Base-by-base conservation (phyloP, 306 rosid genomes). In the Hippophae gyantsensis region DNA sequence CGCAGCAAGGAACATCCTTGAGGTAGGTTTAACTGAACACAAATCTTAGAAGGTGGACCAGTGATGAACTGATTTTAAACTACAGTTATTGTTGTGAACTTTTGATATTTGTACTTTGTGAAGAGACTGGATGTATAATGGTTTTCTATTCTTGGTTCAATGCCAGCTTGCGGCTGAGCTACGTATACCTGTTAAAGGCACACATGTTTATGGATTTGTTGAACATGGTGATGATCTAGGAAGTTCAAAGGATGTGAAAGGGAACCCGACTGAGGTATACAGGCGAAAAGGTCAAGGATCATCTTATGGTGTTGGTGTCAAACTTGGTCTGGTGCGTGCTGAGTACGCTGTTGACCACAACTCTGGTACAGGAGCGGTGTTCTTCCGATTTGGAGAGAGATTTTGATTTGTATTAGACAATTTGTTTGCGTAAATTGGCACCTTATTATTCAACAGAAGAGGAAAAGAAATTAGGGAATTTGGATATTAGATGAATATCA, bases 181-280 rank as follows among this genome's bases (percentile, higher is more conserved):
- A 45, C 78, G 99, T 76, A 13, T 93, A 65, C 99, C 96, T 7
- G 76, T 93, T 11, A 84, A 70, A 77, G 88, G 95, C 5, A 82
- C 95, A 2, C 93, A 88, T 45, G 84, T 82, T 13, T 93, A 84
- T 80, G 95, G 85, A 7, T 93, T 88, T 67, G 97, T 81, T 13
- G 99, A 92, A 48, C 97, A 92, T 54, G 99, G 97, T 7, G 86
- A 86, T 65, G 99, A 93, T 70, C 92, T 93, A 2, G 95, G 99
- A 62, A 88, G 86, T 18, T 93, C 99, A 14, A 93, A 88, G 84
- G 74, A 75, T 60, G 89, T 93, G 38, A 88, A 82, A 68, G 99
- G 99, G 54, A 93, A 93, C 71, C 99, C 97, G 8, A 86, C 99
- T 1, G 95, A 88, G 78, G 95, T 86, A 10, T 93, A 88, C 67